phyloP scores from a whole-genome alignment of 176 grass and related monocot species.

The Dendrocalamus sinicus region DNA sequence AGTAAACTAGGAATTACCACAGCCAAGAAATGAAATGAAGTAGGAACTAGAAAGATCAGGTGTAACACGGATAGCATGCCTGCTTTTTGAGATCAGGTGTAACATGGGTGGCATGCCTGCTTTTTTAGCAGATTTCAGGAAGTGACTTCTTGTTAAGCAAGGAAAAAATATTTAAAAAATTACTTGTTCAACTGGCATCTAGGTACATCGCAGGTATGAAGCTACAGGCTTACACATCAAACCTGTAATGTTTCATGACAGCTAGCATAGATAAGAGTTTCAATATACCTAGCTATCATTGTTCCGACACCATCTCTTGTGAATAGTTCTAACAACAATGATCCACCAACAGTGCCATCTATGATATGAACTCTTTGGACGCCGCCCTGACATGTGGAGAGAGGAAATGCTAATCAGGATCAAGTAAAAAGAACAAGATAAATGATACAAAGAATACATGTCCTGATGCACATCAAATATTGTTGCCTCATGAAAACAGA shows the following conservation, averaged over 20 bases:
- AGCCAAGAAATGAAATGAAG: background rate
- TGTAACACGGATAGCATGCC: too few species aligned
- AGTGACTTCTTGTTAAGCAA: background rate
- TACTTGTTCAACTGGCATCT: constrained; percentile 18
- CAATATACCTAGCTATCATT: constrained; percentile 86
- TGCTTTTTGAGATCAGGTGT: background rate
- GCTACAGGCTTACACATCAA: constrained; percentile 16
- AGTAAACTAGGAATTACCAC: background rate
- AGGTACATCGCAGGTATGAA: constrained; percentile 9
- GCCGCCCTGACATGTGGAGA: constrained; percentile 65
- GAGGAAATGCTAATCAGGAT: constrained; percentile 30
- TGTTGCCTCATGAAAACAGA: constrained; percentile 14
- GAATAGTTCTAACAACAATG: constrained; percentile 90
- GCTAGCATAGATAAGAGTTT: constrained; percentile 8
- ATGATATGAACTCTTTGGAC: constrained; percentile 96
- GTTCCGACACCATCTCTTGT: constrained; percentile 93
- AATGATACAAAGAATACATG: constrained; percentile 14
- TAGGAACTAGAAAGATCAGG: background rate
- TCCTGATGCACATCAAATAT: background rate
- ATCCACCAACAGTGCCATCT: constrained; percentile 86
- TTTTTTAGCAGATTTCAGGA: background rate
- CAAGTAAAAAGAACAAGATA: background rate
- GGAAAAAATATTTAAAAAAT: constrained; percentile 1
- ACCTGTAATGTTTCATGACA: constrained; percentile 8
- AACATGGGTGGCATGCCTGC: constrained; percentile 15